Evolutionary conservation across 1,284 basidiomycete genomes (phyloP), one percentile per base, ranked within the genome.

Genomic region (Paramarasmius palmivorus): DNA sequence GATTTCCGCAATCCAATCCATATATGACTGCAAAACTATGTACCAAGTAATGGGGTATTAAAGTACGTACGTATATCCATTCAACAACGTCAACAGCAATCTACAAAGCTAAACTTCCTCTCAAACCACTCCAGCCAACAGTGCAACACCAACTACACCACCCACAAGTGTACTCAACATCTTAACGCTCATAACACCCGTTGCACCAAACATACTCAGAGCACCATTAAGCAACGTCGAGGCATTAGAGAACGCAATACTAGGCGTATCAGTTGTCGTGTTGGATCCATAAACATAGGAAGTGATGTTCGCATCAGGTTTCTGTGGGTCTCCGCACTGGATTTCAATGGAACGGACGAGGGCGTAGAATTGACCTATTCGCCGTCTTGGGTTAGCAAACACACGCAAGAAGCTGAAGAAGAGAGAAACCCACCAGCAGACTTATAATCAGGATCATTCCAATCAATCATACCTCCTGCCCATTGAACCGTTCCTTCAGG

Each of bases 401-500:
- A n/a, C 10, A 34, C 35, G 41, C 7, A 22, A 44, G 46, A 4
- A 32, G 32, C 32, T n/a, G 22, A 17, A 20, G 22, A 40, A n/a
- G 19, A 26, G 25, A 36, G 17, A 52, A 36, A 22, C 10, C 23
- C 20, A 45, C 45, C 51, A 29, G 58, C 81, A 19, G 84, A 64
- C 40, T 70, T 55, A 69, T 92, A 92, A 69, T 93, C 91, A 25
- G 85, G 77, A 66, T 92, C 81, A 20, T 73, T 62, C 85, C 86
- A 93, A 73, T 92, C 73, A 70, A 92, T 90, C 78, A 88, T 77
- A 35, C 89, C 88, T 55, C 88, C 89, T 17, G 83, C 77, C 92
- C 92, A 94, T 53, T 82, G 63, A 32, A 93, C 69, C 4, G 88
- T 92, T 34, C 92, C 92, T 37, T 70, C 68, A 2, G 89, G 74